phyloP scores from a whole-genome alignment of 371 early-diverging fungal genomes.

The Actinomortierella wolfii region DNA sequence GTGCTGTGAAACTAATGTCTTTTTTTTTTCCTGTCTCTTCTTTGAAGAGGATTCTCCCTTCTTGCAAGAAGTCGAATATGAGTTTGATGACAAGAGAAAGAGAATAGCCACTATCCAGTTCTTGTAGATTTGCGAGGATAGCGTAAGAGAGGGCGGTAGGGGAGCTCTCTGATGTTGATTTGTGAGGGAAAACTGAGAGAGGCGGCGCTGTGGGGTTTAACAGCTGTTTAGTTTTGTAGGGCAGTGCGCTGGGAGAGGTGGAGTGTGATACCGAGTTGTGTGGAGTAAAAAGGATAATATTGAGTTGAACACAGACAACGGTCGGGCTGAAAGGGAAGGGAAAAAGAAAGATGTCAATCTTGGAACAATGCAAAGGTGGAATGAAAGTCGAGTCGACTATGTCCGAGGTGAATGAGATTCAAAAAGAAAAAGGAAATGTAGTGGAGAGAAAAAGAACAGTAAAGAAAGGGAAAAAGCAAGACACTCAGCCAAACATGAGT shows the following conservation, averaged over 20 bases:
- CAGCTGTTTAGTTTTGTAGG: neutral
- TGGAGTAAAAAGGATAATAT: neutral
- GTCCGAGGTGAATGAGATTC: neutral
- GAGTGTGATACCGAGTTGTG: neutral
- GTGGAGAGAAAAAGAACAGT: neutral
- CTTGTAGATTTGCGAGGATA: too few relatives aligned
- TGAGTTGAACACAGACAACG: neutral
- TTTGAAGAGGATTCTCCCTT: too few relatives aligned
- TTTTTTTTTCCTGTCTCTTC: too few relatives aligned
- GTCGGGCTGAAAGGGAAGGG: neutral
- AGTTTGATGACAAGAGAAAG: too few relatives aligned
- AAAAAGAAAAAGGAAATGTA: neutral
- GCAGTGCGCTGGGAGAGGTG: neutral
- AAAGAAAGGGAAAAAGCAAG: constrained; percentile 1
- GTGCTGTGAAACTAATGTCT: too few relatives aligned
- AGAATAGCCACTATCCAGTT: too few relatives aligned
- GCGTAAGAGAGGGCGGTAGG: too few relatives aligned
- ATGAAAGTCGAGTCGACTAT: neutral
- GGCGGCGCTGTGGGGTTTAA: too few relatives aligned
- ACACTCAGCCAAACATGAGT: too few relatives aligned
- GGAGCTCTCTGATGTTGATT: too few relatives aligned
- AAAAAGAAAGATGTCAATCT: neutral
- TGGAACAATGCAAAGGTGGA: neutral
- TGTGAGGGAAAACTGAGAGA: too few relatives aligned
- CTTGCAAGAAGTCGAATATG: too few relatives aligned